These are phyloP conservation scores for Phaeodactylum tricornutum DNA, from an alignment of 108 stramenopile species.

Conservation along the genomic window DNA sequence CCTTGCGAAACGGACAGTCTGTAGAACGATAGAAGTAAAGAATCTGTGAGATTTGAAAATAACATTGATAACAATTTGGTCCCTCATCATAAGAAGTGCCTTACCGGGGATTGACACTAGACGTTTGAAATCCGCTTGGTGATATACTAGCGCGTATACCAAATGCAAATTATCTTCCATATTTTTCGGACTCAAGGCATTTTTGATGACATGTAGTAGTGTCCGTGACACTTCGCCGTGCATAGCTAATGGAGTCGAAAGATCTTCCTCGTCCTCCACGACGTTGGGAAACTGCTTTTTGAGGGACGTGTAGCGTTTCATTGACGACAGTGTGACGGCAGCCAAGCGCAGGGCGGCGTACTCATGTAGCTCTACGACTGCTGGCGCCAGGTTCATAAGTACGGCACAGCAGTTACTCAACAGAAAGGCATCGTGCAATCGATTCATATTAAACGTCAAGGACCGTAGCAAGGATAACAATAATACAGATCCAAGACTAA, in stretches of 20 bases:
- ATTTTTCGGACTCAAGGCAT: slow-evolving; percentile 40
- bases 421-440: slow-evolving; percentile 58
- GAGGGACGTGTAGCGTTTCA: slow-evolving; percentile 38
- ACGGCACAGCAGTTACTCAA: slow-evolving; percentile 78
- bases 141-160: slow-evolving; percentile 59
- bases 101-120: slow-evolving; percentile 27
- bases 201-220: slow-evolving; percentile 47
- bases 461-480: slow-evolving; percentile 53
- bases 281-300: slow-evolving; percentile 22
- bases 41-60: neutral
- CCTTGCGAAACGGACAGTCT: slow-evolving; percentile 2
- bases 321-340: slow-evolving; percentile 46
- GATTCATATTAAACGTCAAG: slow-evolving; percentile 62
- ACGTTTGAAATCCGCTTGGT: slow-evolving; percentile 49
- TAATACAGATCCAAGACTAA: slow-evolving; percentile 63
- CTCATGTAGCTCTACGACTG: slow-evolving; percentile 45
- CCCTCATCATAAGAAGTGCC: too few relatives aligned
- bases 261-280: slow-evolving; percentile 42
- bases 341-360: slow-evolving; percentile 72
- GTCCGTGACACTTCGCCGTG: slow-evolving; percentile 60
- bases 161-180: slow-evolving; percentile 68
- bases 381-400: slow-evolving; percentile 55
- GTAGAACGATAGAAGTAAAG: slow-evolving; percentile 2
- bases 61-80: too few relatives aligned
- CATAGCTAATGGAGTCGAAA: slow-evolving; percentile 43